A percentile compares a stretch with the other conserved stretches of the same genome.
Evolutionary conservation across 192 early-diverging fungal species (phyloP).

Genomic region (Coemansia guatemalensis): DNA sequence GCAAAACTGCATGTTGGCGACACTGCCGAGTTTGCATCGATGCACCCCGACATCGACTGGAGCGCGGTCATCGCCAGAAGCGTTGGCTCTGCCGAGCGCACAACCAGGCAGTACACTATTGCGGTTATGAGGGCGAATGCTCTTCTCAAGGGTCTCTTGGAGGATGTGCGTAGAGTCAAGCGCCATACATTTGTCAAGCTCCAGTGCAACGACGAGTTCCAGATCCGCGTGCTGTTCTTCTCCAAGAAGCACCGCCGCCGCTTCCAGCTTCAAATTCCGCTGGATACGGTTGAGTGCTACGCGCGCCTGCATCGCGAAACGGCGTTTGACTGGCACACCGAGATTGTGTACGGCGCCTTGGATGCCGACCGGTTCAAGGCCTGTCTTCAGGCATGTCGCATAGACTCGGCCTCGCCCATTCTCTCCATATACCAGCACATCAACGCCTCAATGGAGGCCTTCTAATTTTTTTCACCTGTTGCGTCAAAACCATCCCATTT

Average conservation of each 20-base stretch:
- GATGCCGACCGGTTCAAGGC: conserved; percentile 15
- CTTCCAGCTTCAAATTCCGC: conserved; percentile 42
- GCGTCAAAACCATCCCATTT: neutral
- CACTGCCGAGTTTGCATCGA: conserved; percentile 44
- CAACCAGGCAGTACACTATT: conserved; percentile 39
- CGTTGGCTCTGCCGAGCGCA: conserved; percentile 10
- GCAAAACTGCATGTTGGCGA: conserved; percentile 36
- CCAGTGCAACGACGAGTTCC: conserved; percentile 29
- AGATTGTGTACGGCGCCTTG: conserved; percentile 40
- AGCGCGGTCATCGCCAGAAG: conserved; percentile 29
- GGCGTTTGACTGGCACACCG: conserved; percentile 37
- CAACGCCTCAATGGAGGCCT: conserved; percentile 29
- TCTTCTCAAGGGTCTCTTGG: conserved; percentile 38
- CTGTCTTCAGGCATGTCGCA: conserved; percentile 27
- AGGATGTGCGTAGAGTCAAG: conserved; percentile 39
- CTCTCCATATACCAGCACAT: conserved; percentile 51
- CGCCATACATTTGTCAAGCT: conserved; percentile 46
- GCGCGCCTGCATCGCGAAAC: conserved; percentile 24
- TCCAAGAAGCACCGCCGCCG: conserved; percentile 38
- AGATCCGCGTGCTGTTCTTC: conserved; percentile 48
- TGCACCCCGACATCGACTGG: conserved; percentile 55
- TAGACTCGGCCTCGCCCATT: conserved; percentile 22
- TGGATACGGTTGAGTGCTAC: conserved; percentile 30
- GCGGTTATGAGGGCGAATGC: conserved; percentile 47
- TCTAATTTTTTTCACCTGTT: conserved; percentile 9